Base-by-base conservation (phyloP, 345 rosid genomes). In the Geranium brycei region DNA sequence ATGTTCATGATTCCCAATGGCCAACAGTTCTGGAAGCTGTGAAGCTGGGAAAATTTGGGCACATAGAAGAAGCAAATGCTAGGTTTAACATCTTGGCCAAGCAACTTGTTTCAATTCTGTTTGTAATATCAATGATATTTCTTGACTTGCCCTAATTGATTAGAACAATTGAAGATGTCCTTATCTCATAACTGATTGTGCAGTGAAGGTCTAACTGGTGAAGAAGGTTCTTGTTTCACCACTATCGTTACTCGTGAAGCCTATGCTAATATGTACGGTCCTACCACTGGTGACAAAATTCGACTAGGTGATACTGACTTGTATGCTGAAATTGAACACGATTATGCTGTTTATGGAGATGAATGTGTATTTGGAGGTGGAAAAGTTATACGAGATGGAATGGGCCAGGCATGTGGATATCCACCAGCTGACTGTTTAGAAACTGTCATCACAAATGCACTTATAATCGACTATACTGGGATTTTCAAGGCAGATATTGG, bases 351-450 rank as follows among this genome's bases (percentile, higher is more conserved):
- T 17, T 82, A 86, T 80, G 99, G 99, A 4, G 99, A 93, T 79
- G 99, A 93, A 80, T 86, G 99, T 31, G 83, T 93, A 57, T 93
- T 93, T 69, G 99, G 99, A 58, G 99, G 99, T 56, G 99, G 99
- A 69, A 90, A 93, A 81, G 99, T 93, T 69, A 69, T 93, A 70
- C 82, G 99, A 78, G 99, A 93, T 67, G 97, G 99, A 73, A 87
- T 90, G 97, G 99, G 99, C 59, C 99, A 93, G 74, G 77, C 86
- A 19, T 69, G 81, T 60, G 87, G 83, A 58, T 68, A 73, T 60
- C n/a, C 30, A 67, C 78, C 87, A 55, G 66, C 69, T 59, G 76
- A 76, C 55, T 77, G 85, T 59, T 82, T 90, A 64, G 96, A 93
- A 71, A 78, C 82, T 66, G 88, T 87, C 41, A 88, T 93, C 68